These are phyloP conservation scores for Mycosarcoma maydis DNA, from an alignment of 1,284 basidiomycete species.

Conservation along the genomic window DNA sequence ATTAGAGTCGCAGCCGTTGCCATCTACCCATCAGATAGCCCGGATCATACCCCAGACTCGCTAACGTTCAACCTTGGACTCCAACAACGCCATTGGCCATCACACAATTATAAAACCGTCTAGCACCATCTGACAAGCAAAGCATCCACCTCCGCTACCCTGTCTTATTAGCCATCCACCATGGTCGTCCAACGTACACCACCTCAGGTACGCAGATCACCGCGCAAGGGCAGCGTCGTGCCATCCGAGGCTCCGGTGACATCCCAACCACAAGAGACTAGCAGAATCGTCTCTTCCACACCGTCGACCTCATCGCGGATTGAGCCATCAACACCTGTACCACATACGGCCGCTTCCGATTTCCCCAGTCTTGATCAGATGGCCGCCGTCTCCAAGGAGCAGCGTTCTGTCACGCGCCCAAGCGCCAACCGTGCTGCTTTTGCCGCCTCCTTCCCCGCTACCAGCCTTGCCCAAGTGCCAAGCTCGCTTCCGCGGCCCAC, in stretches of 20 bases:
- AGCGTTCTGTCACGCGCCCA: conserved; percentile 27
- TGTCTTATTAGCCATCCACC: background rate
- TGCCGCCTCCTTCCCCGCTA: conserved; percentile 23
- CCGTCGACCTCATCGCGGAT: conserved; percentile 14
- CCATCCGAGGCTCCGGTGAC: conserved; percentile 13
- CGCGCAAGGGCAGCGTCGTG: conserved; percentile 20
- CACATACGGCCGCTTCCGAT: conserved; percentile 12
- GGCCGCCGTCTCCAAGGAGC: conserved; percentile 41
- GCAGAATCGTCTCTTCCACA: conserved; percentile 14
- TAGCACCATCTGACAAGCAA: no score
- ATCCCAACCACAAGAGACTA: conserved; percentile 11
- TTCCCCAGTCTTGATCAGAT: conserved; percentile 47
- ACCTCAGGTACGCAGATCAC: conserved; percentile 30
- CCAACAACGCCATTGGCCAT: no score
- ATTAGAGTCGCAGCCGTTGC: background rate
- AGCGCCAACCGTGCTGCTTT: conserved; percentile 27
- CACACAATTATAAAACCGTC: no score
- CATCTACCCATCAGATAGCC: conserved; percentile 12
- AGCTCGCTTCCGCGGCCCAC: conserved; percentile 32
- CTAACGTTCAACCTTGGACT: no score
- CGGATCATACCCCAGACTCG: conserved; percentile 12
- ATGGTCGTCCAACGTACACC: conserved; percentile 43
- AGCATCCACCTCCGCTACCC: no score
- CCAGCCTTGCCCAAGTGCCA: conserved; percentile 19
- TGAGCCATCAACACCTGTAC: conserved; percentile 27